Evolutionary conservation across 495 filamentous ascomycete genomes (phyloP), one percentile per base, ranked within the genome.

Genomic region (Acidiella bohemica): DNA sequence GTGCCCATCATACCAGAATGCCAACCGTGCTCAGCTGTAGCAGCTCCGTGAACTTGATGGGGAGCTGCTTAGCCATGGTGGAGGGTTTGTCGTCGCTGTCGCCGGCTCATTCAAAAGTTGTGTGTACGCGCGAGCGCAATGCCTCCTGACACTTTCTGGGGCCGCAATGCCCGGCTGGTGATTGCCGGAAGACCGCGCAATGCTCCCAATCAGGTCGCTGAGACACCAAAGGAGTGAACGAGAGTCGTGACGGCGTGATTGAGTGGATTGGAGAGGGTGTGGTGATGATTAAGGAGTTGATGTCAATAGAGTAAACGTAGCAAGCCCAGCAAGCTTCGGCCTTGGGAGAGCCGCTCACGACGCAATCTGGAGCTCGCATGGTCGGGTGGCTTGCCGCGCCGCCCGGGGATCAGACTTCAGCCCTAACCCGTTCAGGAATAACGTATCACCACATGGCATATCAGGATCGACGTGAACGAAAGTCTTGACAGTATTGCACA

Each of bases 21-120:
- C 82, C 84, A 44, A 77, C 63, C 62, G 75, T 76, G 57, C 73
- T 79, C 59, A 87, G 71, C 80, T 87, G 59, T 19, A 92, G 68
- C 56, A 93, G 72, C 75, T 95, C 87, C 60, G 80, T 83, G 62
- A 95, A 95, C 65, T 84, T 84, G 69, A 95, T 95, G 51, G 87
- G 87, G 52, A 94, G 63, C 29, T 58, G 54, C 55, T 74, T 72
- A 71, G 76, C 78, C 75, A 11, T 39, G 7, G 26, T 6, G 26
- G 36, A 25, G 24, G 9, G 16, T 19, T 72, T 81, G 61, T 21
- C n/a, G 18, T 41, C 30, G 33, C 24, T 6, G 24, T 26, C 26
- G 30, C 34, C 28, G 20, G 30, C 47, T 49, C 50, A 53, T 53
- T 30, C 38, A 49, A 22, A 13, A 7, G 17, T 24, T 28, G 12